A percentile compares a stretch with the other conserved stretches of the same genome.
These are phyloP conservation scores for Hygrocybe coccinea DNA, from an alignment of 768 basidiomycete genomes.

Conservation along the genomic window DNA sequence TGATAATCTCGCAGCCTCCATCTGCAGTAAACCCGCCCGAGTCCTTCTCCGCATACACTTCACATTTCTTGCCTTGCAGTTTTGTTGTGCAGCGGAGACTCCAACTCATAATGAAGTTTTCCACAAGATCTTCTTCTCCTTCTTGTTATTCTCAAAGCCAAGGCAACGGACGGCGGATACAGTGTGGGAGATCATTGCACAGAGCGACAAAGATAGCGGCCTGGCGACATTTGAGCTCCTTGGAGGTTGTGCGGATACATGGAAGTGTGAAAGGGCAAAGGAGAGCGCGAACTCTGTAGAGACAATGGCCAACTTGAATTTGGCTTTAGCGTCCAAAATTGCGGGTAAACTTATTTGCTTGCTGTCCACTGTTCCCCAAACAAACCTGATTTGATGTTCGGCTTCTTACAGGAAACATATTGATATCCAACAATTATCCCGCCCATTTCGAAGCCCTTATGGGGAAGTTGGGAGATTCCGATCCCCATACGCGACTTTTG, in stretches of 20 bases:
- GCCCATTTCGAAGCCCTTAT: conserved; percentile 48
- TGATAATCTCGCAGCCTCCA: conserved; percentile 34
- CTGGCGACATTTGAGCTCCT: conserved; percentile 41
- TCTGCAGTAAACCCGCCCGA: conserved; percentile 47
- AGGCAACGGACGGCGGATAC: conserved; percentile 58
- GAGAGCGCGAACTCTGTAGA: conserved; percentile 33
- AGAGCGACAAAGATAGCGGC: conserved; percentile 10
- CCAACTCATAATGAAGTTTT: conserved; percentile 35
- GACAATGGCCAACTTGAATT: conserved; percentile 49
- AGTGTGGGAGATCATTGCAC: conserved; percentile 66
- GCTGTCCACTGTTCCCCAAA: not conserved
- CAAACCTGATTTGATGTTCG: not conserved
- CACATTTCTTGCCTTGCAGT: conserved; percentile 48
- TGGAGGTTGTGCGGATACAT: conserved; percentile 47
- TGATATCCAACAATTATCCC: conserved; percentile 43
- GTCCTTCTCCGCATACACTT: conserved; percentile 51
- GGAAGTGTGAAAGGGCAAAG: conserved; percentile 33
- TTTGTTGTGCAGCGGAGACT: conserved; percentile 31
- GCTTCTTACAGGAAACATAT: conserved; percentile 60
- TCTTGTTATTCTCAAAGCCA: conserved; percentile 68
- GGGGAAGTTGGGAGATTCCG: conserved; percentile 43
- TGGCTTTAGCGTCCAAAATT: conserved; percentile 52
- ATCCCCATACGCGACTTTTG: conserved; percentile 52
- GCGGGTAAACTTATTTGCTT: conserved; percentile 46
- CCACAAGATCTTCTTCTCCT: conserved; percentile 61